Base-by-base conservation (phyloP, 108 stramenopile species). In the Cyclotella baltica region DNA sequence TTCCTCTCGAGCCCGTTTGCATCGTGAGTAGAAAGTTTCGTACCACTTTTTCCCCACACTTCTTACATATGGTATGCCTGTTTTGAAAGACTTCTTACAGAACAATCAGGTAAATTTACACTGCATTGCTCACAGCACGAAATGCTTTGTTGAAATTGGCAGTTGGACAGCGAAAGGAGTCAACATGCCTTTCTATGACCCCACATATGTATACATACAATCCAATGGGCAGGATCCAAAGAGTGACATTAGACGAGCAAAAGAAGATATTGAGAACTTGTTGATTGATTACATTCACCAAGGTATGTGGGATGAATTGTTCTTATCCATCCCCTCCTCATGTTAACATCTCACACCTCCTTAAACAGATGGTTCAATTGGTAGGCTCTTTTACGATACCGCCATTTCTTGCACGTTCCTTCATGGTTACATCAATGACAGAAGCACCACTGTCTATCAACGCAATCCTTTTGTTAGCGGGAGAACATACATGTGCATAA, bases 291-390 rank as follows among this genome's bases (percentile, higher is more conserved):
- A 55, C 55, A 55, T 55, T 25, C 55, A 55, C 25, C 20, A 27
- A 4, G 55, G 55, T 55, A n/a, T n/a, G 55, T 27, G 4, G 1
- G 25, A 23, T n/a, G 22, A 55, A 11, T 22, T 25, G 11, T 55
- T 25, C 22, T n/a, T n/a, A n/a, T n/a, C n/a, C n/a, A n/a, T n/a
- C n/a, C n/a, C n/a, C n/a, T n/a, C 55, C 13, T 55, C 25, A 55
- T 55, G 3, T 27, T 2, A 16, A 48, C 18, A 48, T 6, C 18
- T 48, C n/a, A n/a, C n/a, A n/a, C 47, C n/a, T 6, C 18, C 18
- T n/a, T 48, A 4, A 25, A 10, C 22, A 55, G 64, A 65, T 43
- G 64, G 64, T 5, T 20, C 64, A 65, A 40, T 27, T 27, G 64
- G 64, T 46, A 38, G 43, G 27, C 38, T 38, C 20, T 46, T 40